Conservation (phyloP, 2,329 filamentous ascomycete genomes). For the Coniochaeta sp. region DNA sequence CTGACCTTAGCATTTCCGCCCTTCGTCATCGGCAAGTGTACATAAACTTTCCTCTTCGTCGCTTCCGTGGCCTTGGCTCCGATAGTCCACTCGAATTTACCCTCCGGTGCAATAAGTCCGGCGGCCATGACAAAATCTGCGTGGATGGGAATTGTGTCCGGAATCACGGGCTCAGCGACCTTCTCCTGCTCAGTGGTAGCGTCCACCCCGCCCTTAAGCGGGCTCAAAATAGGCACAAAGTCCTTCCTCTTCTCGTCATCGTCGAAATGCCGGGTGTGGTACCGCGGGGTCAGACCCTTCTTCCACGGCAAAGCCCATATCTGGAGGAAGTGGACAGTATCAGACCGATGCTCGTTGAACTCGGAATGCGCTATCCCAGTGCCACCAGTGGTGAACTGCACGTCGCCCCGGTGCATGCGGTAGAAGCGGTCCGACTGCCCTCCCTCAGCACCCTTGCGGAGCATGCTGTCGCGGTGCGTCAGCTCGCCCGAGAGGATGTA, state of each 20-base stretch:
- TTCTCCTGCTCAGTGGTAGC: conserved; percentile 57
- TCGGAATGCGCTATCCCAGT: conserved; percentile 75
- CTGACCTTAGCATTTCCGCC: conserved; percentile 65
- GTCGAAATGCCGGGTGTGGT: conserved; percentile 66
- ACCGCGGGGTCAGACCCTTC: conserved; percentile 62
- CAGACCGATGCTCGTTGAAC: conserved; percentile 64
- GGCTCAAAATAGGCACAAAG: conserved; percentile 71
- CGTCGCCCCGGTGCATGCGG: conserved; percentile 68
- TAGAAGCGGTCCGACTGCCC: conserved; percentile 56
- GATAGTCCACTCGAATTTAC: conserved; percentile 63
- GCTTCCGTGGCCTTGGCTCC: conserved; percentile 48
- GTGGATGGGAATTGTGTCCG: conserved; percentile 72
- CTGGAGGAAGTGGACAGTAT: conserved; percentile 77
- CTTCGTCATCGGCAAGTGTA: conserved; percentile 76
- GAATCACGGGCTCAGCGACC: conserved; percentile 51
- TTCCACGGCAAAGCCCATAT: conserved; percentile 83
- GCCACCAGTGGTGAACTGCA: conserved; percentile 87
- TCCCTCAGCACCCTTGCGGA: conserved; percentile 58
- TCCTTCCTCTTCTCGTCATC: conserved; percentile 65
- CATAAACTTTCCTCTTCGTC: conserved; percentile 63
- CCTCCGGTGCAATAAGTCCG: conserved; percentile 59
- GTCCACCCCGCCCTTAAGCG: conserved; percentile 57
- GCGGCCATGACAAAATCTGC: conserved; percentile 80
- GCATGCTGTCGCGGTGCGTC: conserved; percentile 82
- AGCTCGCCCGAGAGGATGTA: conserved; percentile 82